Conservation (phyloP, 2,329 filamentous ascomycete species). For the Rasamsonia emersonii region DNA sequence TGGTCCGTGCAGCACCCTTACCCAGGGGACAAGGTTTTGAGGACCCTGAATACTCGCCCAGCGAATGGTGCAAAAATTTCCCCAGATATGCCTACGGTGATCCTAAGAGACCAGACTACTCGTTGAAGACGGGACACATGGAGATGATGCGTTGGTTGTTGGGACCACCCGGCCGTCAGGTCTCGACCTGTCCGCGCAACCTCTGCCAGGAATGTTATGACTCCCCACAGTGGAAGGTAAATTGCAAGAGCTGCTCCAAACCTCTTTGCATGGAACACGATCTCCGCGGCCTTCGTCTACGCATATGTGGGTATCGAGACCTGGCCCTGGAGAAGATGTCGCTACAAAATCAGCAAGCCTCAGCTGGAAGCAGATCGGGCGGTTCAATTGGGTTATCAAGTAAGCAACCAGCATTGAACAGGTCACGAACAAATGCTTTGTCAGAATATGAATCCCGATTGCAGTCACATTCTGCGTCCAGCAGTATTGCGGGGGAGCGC, state of each 20-base stretch:
- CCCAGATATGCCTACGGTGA: conserved; percentile 33
- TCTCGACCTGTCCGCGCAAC: conserved; percentile 45
- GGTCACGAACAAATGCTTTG: conserved; percentile 1
- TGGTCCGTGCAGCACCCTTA: conserved; percentile 48
- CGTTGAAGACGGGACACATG: conserved; percentile 30
- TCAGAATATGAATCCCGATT: conserved; percentile 4
- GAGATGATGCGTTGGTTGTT: conserved; percentile 41
- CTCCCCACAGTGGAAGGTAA: conserved; percentile 52
- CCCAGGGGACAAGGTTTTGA: conserved; percentile 48
- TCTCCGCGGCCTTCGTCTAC: conserved; percentile 46
- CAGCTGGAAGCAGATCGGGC: conserved; percentile 1
- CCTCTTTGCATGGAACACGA: conserved; percentile 53
- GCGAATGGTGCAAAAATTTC: conserved; percentile 33
- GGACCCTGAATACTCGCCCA: conserved; percentile 43
- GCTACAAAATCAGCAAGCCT: conserved; percentile 23
- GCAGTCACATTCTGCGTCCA: conserved; percentile 19
- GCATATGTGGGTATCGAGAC: conserved; percentile 51
- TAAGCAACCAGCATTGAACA: conserved; percentile 1
- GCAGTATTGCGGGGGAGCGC: conserved; percentile 27
- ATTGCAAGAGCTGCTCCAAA: conserved; percentile 49
- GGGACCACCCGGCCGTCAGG: conserved; percentile 37
- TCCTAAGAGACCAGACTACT: conserved; percentile 30
- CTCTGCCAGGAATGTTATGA: conserved; percentile 51
- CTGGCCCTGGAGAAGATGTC: conserved; percentile 42
- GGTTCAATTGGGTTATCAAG: conserved; percentile 1